These are phyloP conservation scores for Reticulascus tulasneorum DNA, from an alignment of 2,329 filamentous ascomycete genomes.

Conservation along the genomic window DNA sequence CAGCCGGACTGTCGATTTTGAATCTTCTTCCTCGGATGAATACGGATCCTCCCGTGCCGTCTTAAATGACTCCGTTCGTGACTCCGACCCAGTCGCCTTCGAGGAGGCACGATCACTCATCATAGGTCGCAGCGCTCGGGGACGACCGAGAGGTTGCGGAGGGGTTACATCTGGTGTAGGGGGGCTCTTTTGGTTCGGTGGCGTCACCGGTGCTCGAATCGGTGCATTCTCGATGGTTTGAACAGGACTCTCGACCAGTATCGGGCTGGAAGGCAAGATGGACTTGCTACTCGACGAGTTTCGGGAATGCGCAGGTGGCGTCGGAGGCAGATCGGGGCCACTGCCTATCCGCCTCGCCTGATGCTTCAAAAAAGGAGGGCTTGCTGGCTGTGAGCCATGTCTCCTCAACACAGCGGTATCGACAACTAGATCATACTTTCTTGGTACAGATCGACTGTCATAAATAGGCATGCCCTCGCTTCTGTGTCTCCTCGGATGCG, in stretches of 20 bases:
- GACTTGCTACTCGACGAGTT: conserved; percentile 51
- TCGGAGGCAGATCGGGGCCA: conserved; percentile 55
- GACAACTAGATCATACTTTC: conserved; percentile 14
- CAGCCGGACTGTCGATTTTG: conserved; percentile 36
- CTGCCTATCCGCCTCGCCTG: conserved; percentile 37
- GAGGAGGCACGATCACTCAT: conserved; percentile 46
- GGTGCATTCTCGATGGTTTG: conserved; percentile 34
- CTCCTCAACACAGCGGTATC: conserved; percentile 14
- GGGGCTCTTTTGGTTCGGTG: conserved; percentile 62
- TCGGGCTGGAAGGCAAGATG: conserved; percentile 37
- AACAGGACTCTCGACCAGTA: conserved; percentile 31
- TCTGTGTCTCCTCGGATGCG: conserved; percentile 24
- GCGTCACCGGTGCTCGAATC: conserved; percentile 47
- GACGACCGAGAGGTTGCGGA: conserved; percentile 47
- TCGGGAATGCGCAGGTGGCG: conserved; percentile 57
- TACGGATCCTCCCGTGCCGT: conserved; percentile 65
- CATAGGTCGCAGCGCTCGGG: conserved; percentile 41
- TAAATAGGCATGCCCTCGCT: conserved; percentile 7
- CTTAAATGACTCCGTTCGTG: conserved; percentile 66
- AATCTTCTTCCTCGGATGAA: conserved; percentile 58
- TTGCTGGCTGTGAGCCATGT: conserved; percentile 29
- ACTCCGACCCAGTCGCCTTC: conserved; percentile 54
- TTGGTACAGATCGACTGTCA: conserved; percentile 11
- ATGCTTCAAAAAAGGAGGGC: conserved; percentile 35
- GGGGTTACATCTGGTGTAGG: conserved; percentile 75